Conservation (phyloP, 2,329 filamentous ascomycete genomes). For the Aspergillus transmontanensis region DNA sequence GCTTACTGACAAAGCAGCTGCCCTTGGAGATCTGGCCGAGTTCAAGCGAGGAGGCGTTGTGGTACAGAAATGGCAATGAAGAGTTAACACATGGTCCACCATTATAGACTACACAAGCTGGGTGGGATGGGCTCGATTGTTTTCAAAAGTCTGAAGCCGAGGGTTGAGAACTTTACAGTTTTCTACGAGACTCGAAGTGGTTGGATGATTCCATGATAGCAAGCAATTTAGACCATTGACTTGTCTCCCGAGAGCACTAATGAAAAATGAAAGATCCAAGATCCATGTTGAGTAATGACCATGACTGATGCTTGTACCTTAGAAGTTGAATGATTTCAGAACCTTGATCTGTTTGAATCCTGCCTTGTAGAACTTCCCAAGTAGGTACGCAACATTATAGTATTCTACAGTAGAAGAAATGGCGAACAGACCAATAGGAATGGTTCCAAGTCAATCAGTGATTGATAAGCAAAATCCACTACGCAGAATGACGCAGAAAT, state of each 20-base stretch:
- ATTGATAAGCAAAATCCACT: slow-evolving; percentile 30
- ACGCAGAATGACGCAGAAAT: slow-evolving; percentile 30
- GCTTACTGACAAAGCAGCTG: slow-evolving; percentile 55
- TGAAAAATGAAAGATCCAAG: neutral
- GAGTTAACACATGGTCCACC: neutral
- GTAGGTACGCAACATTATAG: neutral
- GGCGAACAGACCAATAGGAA: neutral
- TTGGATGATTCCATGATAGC: neutral
- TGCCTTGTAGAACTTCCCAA: neutral
- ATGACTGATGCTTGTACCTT: neutral
- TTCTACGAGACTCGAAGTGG: neutral
- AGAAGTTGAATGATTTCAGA: neutral
- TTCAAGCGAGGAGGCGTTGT: slow-evolving; percentile 55
- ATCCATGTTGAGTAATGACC: neutral
- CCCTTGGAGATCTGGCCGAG: slow-evolving; percentile 50
- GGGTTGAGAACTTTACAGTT: neutral
- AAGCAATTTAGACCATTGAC: neutral
- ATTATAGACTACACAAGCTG: neutral
- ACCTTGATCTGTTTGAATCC: neutral
- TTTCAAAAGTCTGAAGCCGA: neutral
- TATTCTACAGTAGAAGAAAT: too few species aligned
- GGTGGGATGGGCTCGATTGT: neutral
- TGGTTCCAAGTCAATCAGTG: slow-evolving; percentile 1
- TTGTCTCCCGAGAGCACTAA: neutral
- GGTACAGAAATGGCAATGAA: slow-evolving; percentile 52